A percentile compares a stretch with the other conserved stretches of the same genome.
These are phyloP conservation scores for Eutrema japonicum DNA, from an alignment of 345 rosid species.

Conservation along the genomic window DNA sequence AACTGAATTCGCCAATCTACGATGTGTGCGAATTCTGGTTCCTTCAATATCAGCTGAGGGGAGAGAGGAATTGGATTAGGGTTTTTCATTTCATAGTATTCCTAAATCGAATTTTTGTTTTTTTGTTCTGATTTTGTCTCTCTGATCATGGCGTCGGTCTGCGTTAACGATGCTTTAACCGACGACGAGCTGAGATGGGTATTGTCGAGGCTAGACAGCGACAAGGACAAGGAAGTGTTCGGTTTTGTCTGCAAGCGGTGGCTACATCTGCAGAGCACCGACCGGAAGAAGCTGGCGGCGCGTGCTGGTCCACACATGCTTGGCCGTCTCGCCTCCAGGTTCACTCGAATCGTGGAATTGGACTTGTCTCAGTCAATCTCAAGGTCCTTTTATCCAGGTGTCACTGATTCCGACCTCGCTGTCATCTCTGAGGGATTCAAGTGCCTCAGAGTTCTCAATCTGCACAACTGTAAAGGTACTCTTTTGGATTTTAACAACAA, in stretches of 20 bases:
- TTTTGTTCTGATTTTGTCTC: slow-evolving; percentile 1
- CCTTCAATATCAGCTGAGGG: slow-evolving; percentile 3
- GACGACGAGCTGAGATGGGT: slow-evolving; percentile 85
- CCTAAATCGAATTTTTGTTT: neutral
- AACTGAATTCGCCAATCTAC: too few relatives aligned
- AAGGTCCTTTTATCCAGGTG: slow-evolving; percentile 87
- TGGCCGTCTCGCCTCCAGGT: slow-evolving; percentile 75
- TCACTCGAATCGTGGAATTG: slow-evolving; percentile 66
- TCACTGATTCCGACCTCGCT: slow-evolving; percentile 82
- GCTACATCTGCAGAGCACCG: slow-evolving; percentile 84
- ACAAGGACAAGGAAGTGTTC: slow-evolving; percentile 79
- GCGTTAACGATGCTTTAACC: slow-evolving; percentile 71
- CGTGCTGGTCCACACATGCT: slow-evolving; percentile 98
- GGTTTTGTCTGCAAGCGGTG: slow-evolving; percentile 94
- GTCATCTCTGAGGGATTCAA: slow-evolving; percentile 71
- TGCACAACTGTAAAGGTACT: slow-evolving; percentile 68
- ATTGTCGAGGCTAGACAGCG: slow-evolving; percentile 64
- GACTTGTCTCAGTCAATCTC: slow-evolving; percentile 94
- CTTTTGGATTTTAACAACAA: neutral
- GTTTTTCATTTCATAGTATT: slow-evolving; percentile 22
- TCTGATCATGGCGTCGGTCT: slow-evolving; percentile 50
- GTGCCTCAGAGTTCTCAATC: slow-evolving; percentile 59
- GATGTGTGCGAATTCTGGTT: too few relatives aligned
- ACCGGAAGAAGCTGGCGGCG: slow-evolving; percentile 81
- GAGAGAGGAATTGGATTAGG: slow-evolving; percentile 22